Percentiles rank a stretch among this genome's conserved stretches.
Evolutionary conservation across 441 rosid genomes (phyloP).

Genomic region (Pelargonium cotyledonis): DNA sequence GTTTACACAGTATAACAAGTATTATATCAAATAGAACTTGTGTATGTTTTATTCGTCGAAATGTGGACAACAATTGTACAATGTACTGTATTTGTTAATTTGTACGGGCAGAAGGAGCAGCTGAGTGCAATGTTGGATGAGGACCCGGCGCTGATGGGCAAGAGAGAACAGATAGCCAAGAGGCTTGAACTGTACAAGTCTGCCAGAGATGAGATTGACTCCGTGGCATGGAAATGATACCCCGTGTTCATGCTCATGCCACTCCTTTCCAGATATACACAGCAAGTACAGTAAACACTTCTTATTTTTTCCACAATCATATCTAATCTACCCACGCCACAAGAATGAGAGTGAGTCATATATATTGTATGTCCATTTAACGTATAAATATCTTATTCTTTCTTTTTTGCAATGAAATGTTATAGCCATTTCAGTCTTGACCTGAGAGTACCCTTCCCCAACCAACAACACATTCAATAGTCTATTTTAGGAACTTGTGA

Average conservation of each 20-base stretch:
- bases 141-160: constrained; percentile 94
- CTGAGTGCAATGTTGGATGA: constrained; percentile 91
- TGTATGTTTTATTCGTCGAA: background rate
- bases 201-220: constrained; percentile 94
- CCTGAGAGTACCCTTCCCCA: too few relatives aligned
- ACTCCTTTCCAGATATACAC: constrained; percentile 7
- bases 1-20: too few relatives aligned
- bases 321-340: too few relatives aligned
- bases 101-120: constrained; percentile 62
- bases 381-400: too few relatives aligned
- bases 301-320: too few relatives aligned
- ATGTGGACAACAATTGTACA: background rate
- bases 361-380: too few relatives aligned
- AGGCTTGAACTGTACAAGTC: constrained; percentile 92
- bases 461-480: too few relatives aligned
- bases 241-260: background rate
- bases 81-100: background rate
- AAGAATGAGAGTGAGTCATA: too few relatives aligned
- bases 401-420: too few relatives aligned
- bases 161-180: constrained; percentile 61
- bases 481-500: too few relatives aligned
- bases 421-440: too few relatives aligned
- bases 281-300: background rate
- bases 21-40: background rate
- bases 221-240: constrained; percentile 87